A percentile compares a stretch with the other conserved stretches of the same genome.
Conservation (phyloP, 805 yeast genomes). For the Saccharomyces kudriavzevii region DNA sequence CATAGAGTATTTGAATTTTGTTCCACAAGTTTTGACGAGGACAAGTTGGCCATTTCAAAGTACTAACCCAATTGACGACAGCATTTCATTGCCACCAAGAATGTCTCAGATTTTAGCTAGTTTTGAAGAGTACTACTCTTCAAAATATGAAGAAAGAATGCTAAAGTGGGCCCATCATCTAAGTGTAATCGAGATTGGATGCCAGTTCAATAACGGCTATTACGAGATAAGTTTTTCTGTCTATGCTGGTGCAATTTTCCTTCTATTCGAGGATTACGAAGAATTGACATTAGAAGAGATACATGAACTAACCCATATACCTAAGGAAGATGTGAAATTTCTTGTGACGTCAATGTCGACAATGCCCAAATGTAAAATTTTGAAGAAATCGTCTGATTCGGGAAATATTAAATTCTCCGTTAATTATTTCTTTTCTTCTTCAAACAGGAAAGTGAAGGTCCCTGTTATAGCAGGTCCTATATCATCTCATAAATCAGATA, state of each 20-base stretch:
- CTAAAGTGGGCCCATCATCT: constrained; percentile 75
- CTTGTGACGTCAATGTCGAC: constrained; percentile 79
- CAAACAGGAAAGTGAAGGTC: constrained; percentile 63
- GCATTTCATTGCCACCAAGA: constrained; percentile 36
- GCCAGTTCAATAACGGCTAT: constrained; percentile 56
- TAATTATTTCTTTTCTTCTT: constrained; percentile 61
- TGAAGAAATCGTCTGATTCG: constrained; percentile 65
- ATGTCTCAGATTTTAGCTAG: constrained; percentile 36
- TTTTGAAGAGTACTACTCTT: constrained; percentile 46
- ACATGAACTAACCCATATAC: constrained; percentile 56
- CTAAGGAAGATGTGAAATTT: constrained; percentile 61
- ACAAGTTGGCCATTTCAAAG: constrained; percentile 62
- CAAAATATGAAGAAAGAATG: constrained; percentile 49
- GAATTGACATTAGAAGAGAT: constrained; percentile 55
- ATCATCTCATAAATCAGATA: constrained; percentile 3
- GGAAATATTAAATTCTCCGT: constrained; percentile 56
- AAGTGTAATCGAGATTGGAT: constrained; percentile 74
- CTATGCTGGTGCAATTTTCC: constrained; percentile 67
- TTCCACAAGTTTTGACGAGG: constrained; percentile 48
- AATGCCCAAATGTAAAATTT: constrained; percentile 71
- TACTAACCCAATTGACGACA: constrained; percentile 20
- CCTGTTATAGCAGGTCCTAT: constrained; percentile 41
- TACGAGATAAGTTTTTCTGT: constrained; percentile 79
- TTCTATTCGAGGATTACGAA: constrained; percentile 58
- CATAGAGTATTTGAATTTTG: constrained; percentile 26